phyloP scores from a whole-genome alignment of 1,139 yeast genomes.

The Yamadazyma friedrichii region DNA sequence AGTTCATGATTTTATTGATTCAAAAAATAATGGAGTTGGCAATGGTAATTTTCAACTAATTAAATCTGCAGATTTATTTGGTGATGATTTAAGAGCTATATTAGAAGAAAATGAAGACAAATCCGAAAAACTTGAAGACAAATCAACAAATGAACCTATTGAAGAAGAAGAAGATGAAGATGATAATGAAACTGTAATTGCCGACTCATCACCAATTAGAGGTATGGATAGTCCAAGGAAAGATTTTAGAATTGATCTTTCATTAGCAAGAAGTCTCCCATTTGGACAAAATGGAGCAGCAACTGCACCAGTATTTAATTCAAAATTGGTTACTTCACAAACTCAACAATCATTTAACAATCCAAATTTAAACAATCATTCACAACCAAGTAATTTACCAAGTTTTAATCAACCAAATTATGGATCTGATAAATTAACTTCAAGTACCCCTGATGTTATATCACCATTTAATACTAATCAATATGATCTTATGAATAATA shows the following conservation, averaged over 20 bases:
- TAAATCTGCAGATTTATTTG: conserved; percentile 8
- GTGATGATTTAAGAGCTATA: conserved; percentile 9
- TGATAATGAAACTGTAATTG: conserved; percentile 43
- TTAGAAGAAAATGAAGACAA: conserved; percentile 8
- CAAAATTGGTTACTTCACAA: conserved; percentile 13
- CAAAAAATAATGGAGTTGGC: conserved; percentile 9
- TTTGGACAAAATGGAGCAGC: conserved; percentile 26
- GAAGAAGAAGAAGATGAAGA: conserved; percentile 19
- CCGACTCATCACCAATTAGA: conserved; percentile 38
- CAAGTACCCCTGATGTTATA: conserved; percentile 13
- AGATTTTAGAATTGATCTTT: conserved; percentile 21
- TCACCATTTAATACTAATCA: conserved; percentile 14
- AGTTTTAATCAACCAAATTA: conserved; percentile 5
- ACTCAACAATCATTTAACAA: conserved; percentile 4
- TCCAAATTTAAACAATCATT: background rate
- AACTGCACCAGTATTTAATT: conserved; percentile 37
- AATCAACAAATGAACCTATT: background rate
- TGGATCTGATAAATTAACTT: background rate
- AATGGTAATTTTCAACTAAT: conserved; percentile 6
- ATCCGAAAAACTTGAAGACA: background rate
- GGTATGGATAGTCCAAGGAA: conserved; percentile 16
- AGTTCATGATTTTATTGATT: conserved; percentile 25
- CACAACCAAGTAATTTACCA: conserved; percentile 9
- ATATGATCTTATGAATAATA: conserved; percentile 7
- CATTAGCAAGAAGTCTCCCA: conserved; percentile 10